Conservation (phyloP, 768 basidiomycete species). For the Suillus subaureus region DNA sequence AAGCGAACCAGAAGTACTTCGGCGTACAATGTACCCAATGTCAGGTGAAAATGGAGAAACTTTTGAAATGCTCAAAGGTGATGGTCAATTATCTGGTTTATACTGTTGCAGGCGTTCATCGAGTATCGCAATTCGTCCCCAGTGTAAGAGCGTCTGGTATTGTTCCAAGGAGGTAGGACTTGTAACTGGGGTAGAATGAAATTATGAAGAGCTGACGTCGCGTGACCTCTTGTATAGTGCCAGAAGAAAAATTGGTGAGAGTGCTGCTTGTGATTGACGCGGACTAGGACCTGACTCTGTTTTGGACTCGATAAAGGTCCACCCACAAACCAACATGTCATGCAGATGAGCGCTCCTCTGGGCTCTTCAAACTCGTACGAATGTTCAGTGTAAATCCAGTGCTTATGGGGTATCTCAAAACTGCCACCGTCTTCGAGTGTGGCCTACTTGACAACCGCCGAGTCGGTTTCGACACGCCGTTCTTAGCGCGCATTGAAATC, state of each 20-base stretch:
- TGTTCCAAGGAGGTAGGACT: slow-evolving; percentile 17
- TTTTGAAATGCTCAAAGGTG: slow-evolving; percentile 18
- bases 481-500: slow-evolving; percentile 16
- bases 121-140: background rate
- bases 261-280: background rate
- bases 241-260: slow-evolving; percentile 22
- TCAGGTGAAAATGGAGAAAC: slow-evolving; percentile 5
- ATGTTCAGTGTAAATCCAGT: slow-evolving; percentile 12
- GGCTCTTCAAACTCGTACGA: slow-evolving; percentile 16
- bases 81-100: background rate
- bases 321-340: slow-evolving; percentile 17
- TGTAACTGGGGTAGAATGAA: too few relatives aligned
- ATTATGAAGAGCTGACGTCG: background rate
- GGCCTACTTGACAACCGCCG: slow-evolving; percentile 12
- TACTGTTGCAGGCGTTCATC: background rate
- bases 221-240: slow-evolving; percentile 3
- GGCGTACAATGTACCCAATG: slow-evolving; percentile 17
- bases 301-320: slow-evolving; percentile 9
- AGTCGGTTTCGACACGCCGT: slow-evolving; percentile 18
- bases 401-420: slow-evolving; percentile 10
- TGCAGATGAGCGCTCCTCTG: slow-evolving; percentile 15
- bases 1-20: background rate
- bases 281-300: background rate
- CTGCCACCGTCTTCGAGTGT: slow-evolving; percentile 16
- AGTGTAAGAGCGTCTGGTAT: slow-evolving; percentile 25